These are phyloP conservation scores for Penicillium sp. DNA, from an alignment of 2,329 filamentous ascomycete genomes.

Conservation along the genomic window DNA sequence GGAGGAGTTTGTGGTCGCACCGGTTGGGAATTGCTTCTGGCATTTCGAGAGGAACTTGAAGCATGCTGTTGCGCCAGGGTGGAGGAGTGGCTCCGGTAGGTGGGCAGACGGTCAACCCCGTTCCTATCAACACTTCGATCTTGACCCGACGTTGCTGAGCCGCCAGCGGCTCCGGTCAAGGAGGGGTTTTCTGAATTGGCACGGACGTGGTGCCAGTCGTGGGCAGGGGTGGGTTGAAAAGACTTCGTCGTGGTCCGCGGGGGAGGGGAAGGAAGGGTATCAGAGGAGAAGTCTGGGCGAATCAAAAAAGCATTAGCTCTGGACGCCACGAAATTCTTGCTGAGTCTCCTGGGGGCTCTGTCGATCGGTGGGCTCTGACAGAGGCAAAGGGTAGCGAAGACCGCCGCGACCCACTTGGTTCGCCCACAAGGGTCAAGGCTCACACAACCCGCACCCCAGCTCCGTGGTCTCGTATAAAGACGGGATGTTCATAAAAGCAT, in stretches of 20 bases:
- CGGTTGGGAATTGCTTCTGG: slow-evolving; percentile 50
- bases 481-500: background rate
- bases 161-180: slow-evolving; percentile 49
- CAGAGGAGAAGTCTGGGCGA: slow-evolving; percentile 7
- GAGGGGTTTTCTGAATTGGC: slow-evolving; percentile 65
- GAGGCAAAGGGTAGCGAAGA: slow-evolving; percentile 28
- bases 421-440: slow-evolving; percentile 15
- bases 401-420: slow-evolving; percentile 31
- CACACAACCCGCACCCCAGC: background rate
- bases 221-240: slow-evolving; percentile 52
- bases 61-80: slow-evolving; percentile 34
- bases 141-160: slow-evolving; percentile 32
- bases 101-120: slow-evolving; percentile 32
- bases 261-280: slow-evolving; percentile 29
- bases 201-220: slow-evolving; percentile 64
- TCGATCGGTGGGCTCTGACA: slow-evolving; percentile 24
- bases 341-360: slow-evolving; percentile 8
- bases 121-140: slow-evolving; percentile 38
- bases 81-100: slow-evolving; percentile 34
- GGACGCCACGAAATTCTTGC: slow-evolving; percentile 16
- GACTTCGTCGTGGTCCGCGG: slow-evolving; percentile 60
- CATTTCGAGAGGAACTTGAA: slow-evolving; percentile 43
- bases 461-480: background rate
- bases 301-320: slow-evolving; percentile 15
- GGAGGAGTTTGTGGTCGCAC: slow-evolving; percentile 49